Evolutionary conservation across 164 flowering plant genomes (phyloP).

Genomic region (Liriodendron chinense): DNA sequence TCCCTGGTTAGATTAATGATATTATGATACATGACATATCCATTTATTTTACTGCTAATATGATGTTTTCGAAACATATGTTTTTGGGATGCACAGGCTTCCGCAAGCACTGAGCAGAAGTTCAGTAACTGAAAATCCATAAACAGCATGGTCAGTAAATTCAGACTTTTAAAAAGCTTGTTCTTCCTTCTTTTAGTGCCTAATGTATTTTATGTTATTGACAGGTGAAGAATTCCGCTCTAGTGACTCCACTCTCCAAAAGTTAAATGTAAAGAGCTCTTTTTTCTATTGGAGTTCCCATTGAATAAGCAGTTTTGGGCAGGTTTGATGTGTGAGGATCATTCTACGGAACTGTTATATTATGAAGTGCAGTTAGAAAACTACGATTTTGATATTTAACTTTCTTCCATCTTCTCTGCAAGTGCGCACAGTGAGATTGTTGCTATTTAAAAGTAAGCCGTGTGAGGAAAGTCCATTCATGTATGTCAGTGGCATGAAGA

Average conservation of each 20-base stretch:
- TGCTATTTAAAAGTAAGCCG: neutral
- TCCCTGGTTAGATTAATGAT: neutral
- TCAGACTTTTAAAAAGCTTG: neutral
- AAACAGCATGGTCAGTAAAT: neutral
- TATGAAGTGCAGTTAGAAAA: neutral
- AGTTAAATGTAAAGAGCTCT: constrained; percentile 35
- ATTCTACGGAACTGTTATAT: neutral
- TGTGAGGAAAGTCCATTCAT: neutral
- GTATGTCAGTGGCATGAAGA: neutral
- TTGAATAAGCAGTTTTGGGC: constrained; percentile 45
- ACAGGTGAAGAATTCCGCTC: neutral
- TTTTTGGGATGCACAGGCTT: constrained; percentile 43
- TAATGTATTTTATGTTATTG: neutral
- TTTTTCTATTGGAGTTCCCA: constrained; percentile 14
- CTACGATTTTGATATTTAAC: neutral
- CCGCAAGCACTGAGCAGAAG: constrained; percentile 74
- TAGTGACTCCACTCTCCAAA: neutral
- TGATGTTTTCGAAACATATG: neutral
- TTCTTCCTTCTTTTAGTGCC: constrained; percentile 12
- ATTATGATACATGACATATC: neutral
- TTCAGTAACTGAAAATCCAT: constrained; percentile 37
- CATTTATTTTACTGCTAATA: neutral
- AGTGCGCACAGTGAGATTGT: neutral
- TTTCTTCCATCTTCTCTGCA: neutral
- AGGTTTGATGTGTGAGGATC: constrained; percentile 17